phyloP scores from a whole-genome alignment of 1,284 basidiomycete species.

The Moesziomyces sp. region DNA sequence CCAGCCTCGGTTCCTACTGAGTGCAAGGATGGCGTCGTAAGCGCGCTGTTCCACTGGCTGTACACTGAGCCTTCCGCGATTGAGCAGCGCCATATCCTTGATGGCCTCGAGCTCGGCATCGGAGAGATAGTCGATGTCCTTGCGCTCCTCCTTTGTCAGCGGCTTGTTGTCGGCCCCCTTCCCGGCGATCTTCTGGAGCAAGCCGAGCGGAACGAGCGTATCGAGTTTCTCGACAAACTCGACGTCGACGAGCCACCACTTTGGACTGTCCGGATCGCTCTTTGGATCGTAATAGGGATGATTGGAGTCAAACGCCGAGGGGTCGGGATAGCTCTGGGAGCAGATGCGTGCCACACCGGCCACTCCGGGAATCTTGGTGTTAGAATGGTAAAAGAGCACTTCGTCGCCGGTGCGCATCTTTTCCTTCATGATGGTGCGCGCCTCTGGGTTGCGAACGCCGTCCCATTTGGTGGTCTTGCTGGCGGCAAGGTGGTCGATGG shows the following conservation, averaged over 20 bases:
- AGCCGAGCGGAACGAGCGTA: conserved; percentile 81
- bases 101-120: conserved; percentile 68
- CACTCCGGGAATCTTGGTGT: conserved; percentile 84
- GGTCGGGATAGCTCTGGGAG: conserved; percentile 45
- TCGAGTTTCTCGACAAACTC: conserved; percentile 76
- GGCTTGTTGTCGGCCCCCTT: conserved; percentile 73
- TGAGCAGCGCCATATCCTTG: conserved; percentile 81
- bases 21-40: conserved; percentile 75
- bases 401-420: conserved; percentile 84
- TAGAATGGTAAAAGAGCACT: conserved; percentile 88
- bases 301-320: conserved; percentile 45
- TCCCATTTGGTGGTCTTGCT: conserved; percentile 81
- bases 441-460: conserved; percentile 89
- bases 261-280: conserved; percentile 79
- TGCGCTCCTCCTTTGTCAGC: conserved; percentile 75
- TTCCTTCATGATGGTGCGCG: conserved; percentile 85
- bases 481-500: conserved; percentile 51
- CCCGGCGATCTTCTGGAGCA: conserved; percentile 79
- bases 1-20: conserved; percentile 78
- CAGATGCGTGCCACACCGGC: conserved; percentile 49
- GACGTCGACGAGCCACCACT: conserved; percentile 87
- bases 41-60: conserved; percentile 78
- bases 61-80: conserved; percentile 85
- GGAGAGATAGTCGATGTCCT: conserved; percentile 64
- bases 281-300: conserved; percentile 94